phyloP scores from a whole-genome alignment of 2,329 filamentous ascomycete species.

The Didymosphaeria variabile region DNA sequence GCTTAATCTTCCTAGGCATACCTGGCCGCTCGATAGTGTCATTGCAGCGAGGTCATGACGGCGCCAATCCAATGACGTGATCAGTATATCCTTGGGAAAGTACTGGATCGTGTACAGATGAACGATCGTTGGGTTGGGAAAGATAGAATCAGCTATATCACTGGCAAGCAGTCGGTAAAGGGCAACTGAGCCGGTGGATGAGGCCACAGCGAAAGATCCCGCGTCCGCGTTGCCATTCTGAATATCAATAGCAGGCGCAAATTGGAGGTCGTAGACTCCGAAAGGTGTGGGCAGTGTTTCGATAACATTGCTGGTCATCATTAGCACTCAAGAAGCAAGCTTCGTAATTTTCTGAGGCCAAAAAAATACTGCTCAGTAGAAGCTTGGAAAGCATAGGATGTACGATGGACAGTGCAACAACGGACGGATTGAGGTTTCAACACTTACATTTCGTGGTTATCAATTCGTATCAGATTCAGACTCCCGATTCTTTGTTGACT shows the following conservation, averaged over 20 bases:
- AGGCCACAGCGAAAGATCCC: conserved; percentile 73
- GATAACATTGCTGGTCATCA: conserved; percentile 48
- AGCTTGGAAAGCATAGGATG: too few species aligned
- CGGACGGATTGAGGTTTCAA: too few species aligned
- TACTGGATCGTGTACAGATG: conserved; percentile 57
- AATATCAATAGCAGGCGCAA: conserved; percentile 62
- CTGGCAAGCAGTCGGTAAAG: conserved; percentile 63
- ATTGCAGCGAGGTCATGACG: conserved; percentile 67
- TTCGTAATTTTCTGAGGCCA: too few species aligned
- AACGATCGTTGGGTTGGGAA: conserved; percentile 33
- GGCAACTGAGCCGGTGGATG: conserved; percentile 76
- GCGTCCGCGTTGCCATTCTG: not conserved
- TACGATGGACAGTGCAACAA: not conserved
- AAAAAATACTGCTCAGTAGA: too few species aligned
- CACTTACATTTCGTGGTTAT: conserved; percentile 65
- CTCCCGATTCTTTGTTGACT: conserved; percentile 76
- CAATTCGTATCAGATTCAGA: conserved; percentile 71
- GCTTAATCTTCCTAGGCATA: conserved; percentile 54
- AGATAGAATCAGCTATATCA: not conserved
- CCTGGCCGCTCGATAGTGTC: conserved; percentile 74
- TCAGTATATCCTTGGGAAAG: conserved; percentile 67
- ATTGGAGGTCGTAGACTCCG: conserved; percentile 86
- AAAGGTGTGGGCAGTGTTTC: conserved; percentile 71
- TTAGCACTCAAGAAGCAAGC: conserved; percentile 4
- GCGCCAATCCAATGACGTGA: conserved; percentile 79